phyloP scores from a whole-genome alignment of 1,139 yeast species.

The Pichia sp. region DNA sequence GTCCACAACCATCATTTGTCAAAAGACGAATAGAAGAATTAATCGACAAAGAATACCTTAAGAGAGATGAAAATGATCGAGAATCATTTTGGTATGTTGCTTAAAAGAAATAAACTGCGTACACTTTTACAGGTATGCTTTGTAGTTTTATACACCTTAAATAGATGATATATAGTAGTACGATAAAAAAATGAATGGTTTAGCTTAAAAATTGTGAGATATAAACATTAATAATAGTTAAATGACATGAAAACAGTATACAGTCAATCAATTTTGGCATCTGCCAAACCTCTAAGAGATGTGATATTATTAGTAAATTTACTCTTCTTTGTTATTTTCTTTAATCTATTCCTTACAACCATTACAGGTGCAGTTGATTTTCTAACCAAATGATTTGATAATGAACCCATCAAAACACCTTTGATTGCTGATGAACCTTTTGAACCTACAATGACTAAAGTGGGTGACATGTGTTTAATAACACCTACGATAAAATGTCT shows the following conservation, averaged over 20 bases:
- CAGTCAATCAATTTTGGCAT: constrained; percentile 29
- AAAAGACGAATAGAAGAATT: constrained; percentile 76
- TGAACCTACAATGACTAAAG: constrained; percentile 76
- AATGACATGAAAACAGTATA: background rate
- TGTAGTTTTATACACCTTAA: background rate
- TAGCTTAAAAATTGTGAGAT: background rate
- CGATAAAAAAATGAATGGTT: background rate
- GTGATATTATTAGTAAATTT: constrained; percentile 30
- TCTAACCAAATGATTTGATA: constrained; percentile 70
- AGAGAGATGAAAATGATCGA: constrained; percentile 60
- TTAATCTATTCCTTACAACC: constrained; percentile 81
- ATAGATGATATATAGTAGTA: background rate
- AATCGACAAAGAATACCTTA: constrained; percentile 76
- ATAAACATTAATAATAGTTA: background rate
- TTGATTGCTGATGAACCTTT: constrained; percentile 70
- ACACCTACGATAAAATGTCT: constrained; percentile 78
- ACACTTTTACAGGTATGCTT: background rate
- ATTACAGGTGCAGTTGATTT: constrained; percentile 81
- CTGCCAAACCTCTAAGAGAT: constrained; percentile 30
- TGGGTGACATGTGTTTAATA: constrained; percentile 76
- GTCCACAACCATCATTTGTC: constrained; percentile 52
- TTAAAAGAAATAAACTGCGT: constrained; percentile 14
- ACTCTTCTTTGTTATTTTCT: constrained; percentile 60
- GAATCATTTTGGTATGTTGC: constrained; percentile 71
- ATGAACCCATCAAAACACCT: constrained; percentile 70